A percentile compares a stretch with the other conserved stretches of the same genome.
These are phyloP conservation scores for Candida nanaspora DNA, from an alignment of 805 yeast species.

Conservation along the genomic window DNA sequence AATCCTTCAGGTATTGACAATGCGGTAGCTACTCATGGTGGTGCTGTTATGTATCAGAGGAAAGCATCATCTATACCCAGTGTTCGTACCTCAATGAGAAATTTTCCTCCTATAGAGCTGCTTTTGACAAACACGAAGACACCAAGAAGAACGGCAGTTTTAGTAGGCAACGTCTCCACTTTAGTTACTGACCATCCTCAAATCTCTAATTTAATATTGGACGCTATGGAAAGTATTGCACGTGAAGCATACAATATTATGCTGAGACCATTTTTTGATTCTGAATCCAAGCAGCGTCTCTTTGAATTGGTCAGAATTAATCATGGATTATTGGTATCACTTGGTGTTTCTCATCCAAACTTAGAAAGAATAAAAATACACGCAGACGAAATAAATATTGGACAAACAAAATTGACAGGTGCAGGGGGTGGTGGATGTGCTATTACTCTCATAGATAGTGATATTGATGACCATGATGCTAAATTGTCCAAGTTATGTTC, in stretches of 20 bases:
- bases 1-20: constrained; percentile 96
- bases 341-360: constrained; percentile 93
- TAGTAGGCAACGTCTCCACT: constrained; percentile 70
- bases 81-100: constrained; percentile 59
- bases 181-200: constrained; percentile 46
- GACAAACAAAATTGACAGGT: constrained; percentile 91
- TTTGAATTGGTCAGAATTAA: constrained; percentile 67
- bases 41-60: constrained; percentile 87
- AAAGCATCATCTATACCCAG: constrained; percentile 47
- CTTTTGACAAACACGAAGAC: constrained; percentile 77
- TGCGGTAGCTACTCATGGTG: constrained; percentile 93
- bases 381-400: constrained; percentile 59
- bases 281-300: constrained; percentile 34
- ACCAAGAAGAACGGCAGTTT: constrained; percentile 80
- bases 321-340: constrained; percentile 77
- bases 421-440: constrained; percentile 99
- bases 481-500: constrained; percentile 27
- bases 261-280: constrained; percentile 42
- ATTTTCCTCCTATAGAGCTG: constrained; percentile 67
- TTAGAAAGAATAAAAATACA: constrained; percentile 65
- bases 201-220: constrained; percentile 51
- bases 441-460: constrained; percentile 64
- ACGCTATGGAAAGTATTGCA: constrained; percentile 70
- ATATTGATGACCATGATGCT: constrained; percentile 25
- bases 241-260: constrained; percentile 64